Base-by-base conservation (phyloP, 1,139 yeast species). In the Protomyces inouyei region DNA sequence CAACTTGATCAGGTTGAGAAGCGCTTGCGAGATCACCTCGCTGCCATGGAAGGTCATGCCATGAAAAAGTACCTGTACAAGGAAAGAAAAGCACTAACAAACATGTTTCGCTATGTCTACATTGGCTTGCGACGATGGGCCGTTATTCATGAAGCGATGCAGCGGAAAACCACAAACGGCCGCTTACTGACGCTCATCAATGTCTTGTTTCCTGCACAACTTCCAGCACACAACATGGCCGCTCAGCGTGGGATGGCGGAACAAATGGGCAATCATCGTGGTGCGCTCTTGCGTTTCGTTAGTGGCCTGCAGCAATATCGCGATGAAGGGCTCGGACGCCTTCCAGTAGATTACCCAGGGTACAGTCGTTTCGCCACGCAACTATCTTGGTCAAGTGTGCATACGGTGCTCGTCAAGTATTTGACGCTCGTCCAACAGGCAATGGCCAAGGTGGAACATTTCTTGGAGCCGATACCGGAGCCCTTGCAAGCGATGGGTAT, bases 381-480 rank as follows among this genome's bases (percentile, higher is more conserved):
- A n/a, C 3, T 43, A 21, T 51, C 57, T 10, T 59, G 46, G 52
- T 4, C 52, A 6, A 59, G 43, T 16, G 57, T 55, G 25, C 32
- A 40, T 23, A 18, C 48, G n/a, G 63, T 55, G 16, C 52, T 59
- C 21, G 21, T 37, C 52, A 38, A 52, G 14, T 59, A 52, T 28
- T 55, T 59, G 32, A 52, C 45, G 12, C 38, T 59, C 21, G 45
- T 38, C 16, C 40, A 52, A 40, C 38, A 52, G 10, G 14, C 46
- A 9, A 59, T 59, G 18, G 45, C 53, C 21, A 32, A 37, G 10
- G 35, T 59, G 16, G 63, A 59, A 12, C 35, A 38, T 21, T 28
- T 59, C 23, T n/a, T 59, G 9, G 63, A 59, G 16, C 63, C 63
- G 9, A 21, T 59, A 5, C 57, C 63, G 45, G 16, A n/a, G 45